These are phyloP conservation scores for Barnettozyma populi DNA, from an alignment of 805 yeast species.

Conservation along the genomic window DNA sequence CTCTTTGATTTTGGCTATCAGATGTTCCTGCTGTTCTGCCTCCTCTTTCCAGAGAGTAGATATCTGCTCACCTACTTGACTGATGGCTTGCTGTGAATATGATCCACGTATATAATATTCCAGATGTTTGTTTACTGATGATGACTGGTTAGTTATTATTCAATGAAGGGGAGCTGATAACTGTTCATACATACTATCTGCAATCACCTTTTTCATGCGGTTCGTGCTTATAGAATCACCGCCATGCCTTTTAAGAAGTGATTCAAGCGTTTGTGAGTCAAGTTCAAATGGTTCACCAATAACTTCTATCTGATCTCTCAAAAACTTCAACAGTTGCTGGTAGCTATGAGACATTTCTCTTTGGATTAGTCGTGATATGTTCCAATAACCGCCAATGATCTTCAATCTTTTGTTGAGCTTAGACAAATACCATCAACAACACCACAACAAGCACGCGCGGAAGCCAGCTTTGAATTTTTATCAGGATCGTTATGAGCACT, in stretches of 20 bases:
- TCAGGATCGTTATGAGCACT: too few relatives aligned
- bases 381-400: too few relatives aligned
- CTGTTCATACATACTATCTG: background rate
- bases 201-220: background rate
- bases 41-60: constrained; percentile 12
- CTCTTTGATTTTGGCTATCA: constrained; percentile 5
- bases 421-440: too few relatives aligned
- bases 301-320: constrained; percentile 11
- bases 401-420: too few relatives aligned
- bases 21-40: constrained; percentile 1
- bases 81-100: constrained; percentile 21
- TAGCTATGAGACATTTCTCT: constrained; percentile 4
- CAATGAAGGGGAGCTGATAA: background rate
- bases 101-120: constrained; percentile 7
- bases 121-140: background rate
- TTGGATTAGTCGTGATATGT: background rate
- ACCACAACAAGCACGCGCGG: too few relatives aligned
- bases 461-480: too few relatives aligned
- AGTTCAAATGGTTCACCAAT: constrained; percentile 9
- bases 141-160: background rate
- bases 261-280: constrained; percentile 3
- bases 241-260: constrained; percentile 1
- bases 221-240: background rate
- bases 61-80: constrained; percentile 19
- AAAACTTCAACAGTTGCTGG: constrained; percentile 9